These are phyloP conservation scores for Plasmodium gallinaceum DNA, from an alignment of 169 alveolate species.

Conservation along the genomic window DNA sequence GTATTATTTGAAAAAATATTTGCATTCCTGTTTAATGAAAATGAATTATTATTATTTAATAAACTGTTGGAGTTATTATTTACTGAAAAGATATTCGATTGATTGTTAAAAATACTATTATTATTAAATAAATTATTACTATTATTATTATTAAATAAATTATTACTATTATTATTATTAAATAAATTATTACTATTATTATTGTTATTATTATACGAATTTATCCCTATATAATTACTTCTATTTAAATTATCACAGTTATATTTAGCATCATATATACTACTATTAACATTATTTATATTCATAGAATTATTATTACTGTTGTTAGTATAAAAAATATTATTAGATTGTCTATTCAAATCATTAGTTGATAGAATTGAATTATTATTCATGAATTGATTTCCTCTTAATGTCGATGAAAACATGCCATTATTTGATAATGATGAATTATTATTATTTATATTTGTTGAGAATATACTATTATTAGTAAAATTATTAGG, in stretches of 20 bases:
- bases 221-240: conserved; percentile 1
- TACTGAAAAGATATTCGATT: not conserved
- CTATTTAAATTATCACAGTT: too few relatives aligned
- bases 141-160: too few relatives aligned
- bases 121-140: conserved; percentile 14
- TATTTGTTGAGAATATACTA: conserved; percentile 3
- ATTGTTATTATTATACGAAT: not conserved
- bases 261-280: not conserved
- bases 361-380: conserved; percentile 19
- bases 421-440: conserved; percentile 12
- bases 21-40: not conserved
- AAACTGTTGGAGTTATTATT: conserved; percentile 10
- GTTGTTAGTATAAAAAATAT: conserved; percentile 5
- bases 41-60: not conserved
- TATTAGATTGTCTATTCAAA: not conserved
- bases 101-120: conserved; percentile 2
- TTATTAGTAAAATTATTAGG: conserved; percentile 15
- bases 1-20: not conserved
- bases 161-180: too few relatives aligned
- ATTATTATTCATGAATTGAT: conserved; percentile 32
- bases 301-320: conserved; percentile 2
- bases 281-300: conserved; percentile 1
- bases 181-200: too few relatives aligned
- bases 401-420: conserved; percentile 9
- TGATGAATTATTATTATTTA: not conserved